Percentiles rank a stretch among this genome's conserved stretches.
Conservation (phyloP, 2,329 filamentous ascomycete species). For the Pseudohalonectria lignicola region DNA sequence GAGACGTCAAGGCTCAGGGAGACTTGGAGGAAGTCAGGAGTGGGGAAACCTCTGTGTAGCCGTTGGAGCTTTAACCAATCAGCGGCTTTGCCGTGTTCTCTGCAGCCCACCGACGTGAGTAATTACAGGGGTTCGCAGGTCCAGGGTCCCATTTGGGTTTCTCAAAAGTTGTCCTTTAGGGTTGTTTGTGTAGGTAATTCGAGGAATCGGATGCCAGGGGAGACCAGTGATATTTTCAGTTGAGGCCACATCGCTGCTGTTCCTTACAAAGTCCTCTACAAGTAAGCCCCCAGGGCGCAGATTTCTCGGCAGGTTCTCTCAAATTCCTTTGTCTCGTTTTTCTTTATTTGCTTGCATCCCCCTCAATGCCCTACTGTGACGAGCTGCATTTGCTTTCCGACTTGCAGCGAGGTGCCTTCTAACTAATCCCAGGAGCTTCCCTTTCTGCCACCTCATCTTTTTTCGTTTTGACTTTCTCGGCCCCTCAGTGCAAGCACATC, state of each 20-base stretch:
- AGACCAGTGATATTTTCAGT: no score
- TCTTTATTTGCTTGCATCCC: not conserved
- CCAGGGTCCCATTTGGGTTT: not conserved
- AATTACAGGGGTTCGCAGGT: not conserved
- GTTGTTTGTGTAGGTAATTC: no score
- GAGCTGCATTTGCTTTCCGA: not conserved
- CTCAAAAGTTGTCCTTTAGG: no score
- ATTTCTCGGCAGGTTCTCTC: no score
- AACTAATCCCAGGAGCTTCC: no score
- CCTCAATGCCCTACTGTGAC: not conserved
- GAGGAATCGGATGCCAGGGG: no score
- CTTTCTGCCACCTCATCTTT: no score
- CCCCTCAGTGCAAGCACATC: not conserved
- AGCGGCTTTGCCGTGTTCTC: not conserved
- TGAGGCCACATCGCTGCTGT: not conserved
- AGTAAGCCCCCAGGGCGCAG: no score
- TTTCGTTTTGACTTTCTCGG: no score
- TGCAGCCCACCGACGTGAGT: not conserved
- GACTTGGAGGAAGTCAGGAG: no score
- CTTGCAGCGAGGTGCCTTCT: no score
- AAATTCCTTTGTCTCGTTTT: not conserved
- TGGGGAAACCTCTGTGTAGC: not conserved
- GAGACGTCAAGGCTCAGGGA: no score
- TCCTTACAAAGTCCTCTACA: not conserved
- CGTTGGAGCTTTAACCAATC: not conserved